Base-by-base conservation (phyloP, 176 grass and related monocot genomes). In the Cenchrus americanus region DNA sequence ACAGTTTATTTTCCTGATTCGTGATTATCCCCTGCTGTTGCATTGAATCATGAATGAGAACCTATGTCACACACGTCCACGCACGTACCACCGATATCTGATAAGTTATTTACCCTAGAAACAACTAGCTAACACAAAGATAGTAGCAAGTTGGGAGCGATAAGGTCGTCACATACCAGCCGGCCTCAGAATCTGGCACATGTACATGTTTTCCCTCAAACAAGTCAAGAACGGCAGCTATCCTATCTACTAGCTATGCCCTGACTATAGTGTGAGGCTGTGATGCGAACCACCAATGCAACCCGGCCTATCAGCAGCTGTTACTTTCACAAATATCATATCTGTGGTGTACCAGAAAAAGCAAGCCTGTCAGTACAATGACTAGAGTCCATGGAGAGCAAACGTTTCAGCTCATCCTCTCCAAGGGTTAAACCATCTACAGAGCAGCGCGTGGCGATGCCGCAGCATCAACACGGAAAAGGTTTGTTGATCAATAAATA, bases 321-420 rank as follows among this genome's bases (percentile, higher is more conserved):
- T 67, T 67, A 40, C 62, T 53, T 65, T 53, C 62, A 53, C 27
- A 52, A 18, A 67, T 80, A 80, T 80, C 49, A 67, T 80, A 80
- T 80, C 49, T 22, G 62, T 37, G 27, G 46, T 62, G 18, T 81
- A 73, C 62, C 12, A 18, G 55, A 81, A 85, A 46, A 30, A 30
- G 27, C 27, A 1, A 47, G 40, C 19, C 7, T 27, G 65, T 15
- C 52, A 51, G 71, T 76, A 68, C 78, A 30, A 42, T 10, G 69
- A 24, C 46, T 27, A 51, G 44, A 54, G 65, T 21, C n/a, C 15
- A 54, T 3, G 14, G n/a, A 30, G 40, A 30, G n/a, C 47, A 32
- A 66, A 43, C 40, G 26, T 73, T 65, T 42, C 71, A 66, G 24
- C 34, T 2, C n/a, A 17, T 17, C 67, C 9, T 73, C 54, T 1